Evolutionary conservation across 495 filamentous ascomycete species (phyloP).

Genomic region (Rostrohypoxylon terebratum): DNA sequence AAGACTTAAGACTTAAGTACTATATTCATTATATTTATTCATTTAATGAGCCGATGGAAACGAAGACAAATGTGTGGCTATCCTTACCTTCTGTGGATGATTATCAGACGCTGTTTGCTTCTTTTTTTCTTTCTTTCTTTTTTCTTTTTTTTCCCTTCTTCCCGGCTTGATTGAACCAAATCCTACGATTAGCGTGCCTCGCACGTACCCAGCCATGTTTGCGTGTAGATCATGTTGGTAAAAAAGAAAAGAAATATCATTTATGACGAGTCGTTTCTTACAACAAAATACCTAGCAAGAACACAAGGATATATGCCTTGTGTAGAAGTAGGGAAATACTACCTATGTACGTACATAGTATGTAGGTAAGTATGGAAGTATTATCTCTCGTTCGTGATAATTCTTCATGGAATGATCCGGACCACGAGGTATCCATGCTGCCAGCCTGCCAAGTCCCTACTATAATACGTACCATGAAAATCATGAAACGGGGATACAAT

Average conservation of each 20-base stretch:
- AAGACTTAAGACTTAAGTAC: too few species aligned
- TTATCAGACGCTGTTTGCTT: conserved; percentile 23
- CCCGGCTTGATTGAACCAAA: neutral
- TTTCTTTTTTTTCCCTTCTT: neutral
- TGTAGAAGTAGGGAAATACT: neutral
- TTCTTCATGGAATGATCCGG: neutral
- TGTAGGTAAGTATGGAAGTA: neutral
- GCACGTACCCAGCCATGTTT: neutral
- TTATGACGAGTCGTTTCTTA: conserved; percentile 11
- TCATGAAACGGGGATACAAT: neutral
- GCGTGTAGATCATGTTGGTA: conserved; percentile 10
- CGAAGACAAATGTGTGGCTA: conserved; percentile 7
- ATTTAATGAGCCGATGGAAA: neutral
- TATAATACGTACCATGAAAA: too few species aligned
- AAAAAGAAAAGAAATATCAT: too few species aligned
- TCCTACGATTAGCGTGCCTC: neutral
- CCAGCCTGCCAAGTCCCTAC: neutral
- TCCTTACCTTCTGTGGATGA: conserved; percentile 3
- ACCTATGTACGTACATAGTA: neutral
- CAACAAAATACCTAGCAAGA: neutral
- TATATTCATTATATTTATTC: neutral
- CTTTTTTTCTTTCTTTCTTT: conserved; percentile 11
- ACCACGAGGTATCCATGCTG: neutral
- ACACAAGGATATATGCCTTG: neutral
- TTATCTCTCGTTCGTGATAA: neutral